These are phyloP conservation scores for Gnaphalium uliginosum DNA, from an alignment of 129 eudicot species.

Conservation along the genomic window DNA sequence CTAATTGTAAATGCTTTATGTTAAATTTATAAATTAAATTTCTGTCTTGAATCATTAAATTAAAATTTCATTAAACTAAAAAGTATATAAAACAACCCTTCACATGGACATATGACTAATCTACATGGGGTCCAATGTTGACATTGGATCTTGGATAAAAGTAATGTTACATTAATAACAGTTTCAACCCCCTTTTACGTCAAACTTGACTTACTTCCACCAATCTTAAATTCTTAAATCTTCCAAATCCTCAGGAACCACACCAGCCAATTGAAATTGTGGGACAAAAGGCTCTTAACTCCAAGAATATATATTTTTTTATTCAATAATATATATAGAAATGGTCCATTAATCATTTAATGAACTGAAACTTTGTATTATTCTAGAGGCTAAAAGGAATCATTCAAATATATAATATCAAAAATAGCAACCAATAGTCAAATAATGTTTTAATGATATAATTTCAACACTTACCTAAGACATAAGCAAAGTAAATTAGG, in stretches of 20 bases:
- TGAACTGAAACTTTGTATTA: neutral
- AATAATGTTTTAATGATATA: too few species aligned
- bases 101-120: neutral
- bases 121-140: neutral
- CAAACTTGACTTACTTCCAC: neutral
- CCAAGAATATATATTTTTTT: neutral
- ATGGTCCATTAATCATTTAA: neutral
- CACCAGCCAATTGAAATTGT: neutral
- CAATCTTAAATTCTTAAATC: neutral
- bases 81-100: too few species aligned
- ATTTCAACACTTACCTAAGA: too few species aligned
- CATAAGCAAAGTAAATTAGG: too few species aligned
- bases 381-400: neutral
- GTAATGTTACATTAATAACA: neutral
- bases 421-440: neutral
- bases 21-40: too few species aligned
- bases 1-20: too few species aligned
- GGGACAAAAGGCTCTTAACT: neutral
- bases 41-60: too few species aligned
- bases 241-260: conserved; percentile 15
- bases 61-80: too few species aligned
- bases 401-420: neutral
- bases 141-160: conserved; percentile 19
- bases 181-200: neutral
- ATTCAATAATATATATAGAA: neutral